These are phyloP conservation scores for Eutypa lata DNA, from an alignment of 2,329 filamentous ascomycete genomes.

Conservation along the genomic window DNA sequence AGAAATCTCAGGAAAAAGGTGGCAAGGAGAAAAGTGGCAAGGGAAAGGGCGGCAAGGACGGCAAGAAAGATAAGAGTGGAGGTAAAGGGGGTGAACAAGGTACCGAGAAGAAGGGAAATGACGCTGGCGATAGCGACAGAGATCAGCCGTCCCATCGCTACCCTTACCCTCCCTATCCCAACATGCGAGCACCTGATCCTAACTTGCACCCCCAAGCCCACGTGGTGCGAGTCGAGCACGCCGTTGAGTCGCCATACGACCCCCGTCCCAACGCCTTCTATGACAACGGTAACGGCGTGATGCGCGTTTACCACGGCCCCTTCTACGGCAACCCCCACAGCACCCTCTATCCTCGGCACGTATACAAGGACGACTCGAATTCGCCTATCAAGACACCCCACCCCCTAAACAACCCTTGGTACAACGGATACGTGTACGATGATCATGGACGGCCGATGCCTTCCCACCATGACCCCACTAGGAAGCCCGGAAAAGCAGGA, in stretches of 20 bases:
- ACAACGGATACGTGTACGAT: constrained; percentile 32
- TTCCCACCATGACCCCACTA: background rate
- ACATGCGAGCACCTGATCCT: constrained; percentile 38
- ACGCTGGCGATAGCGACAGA: background rate
- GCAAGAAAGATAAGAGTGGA: constrained; percentile 2
- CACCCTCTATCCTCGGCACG: constrained; percentile 42
- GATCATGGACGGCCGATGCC: constrained; percentile 10
- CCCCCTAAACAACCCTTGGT: constrained; percentile 41
- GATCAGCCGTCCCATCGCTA: constrained; percentile 1
- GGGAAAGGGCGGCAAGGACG: constrained; percentile 2
- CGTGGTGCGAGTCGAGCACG: constrained; percentile 53
- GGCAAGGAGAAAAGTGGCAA: constrained; percentile 1
- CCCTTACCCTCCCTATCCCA: constrained; percentile 10
- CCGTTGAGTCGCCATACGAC: constrained; percentile 49
- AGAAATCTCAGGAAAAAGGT: constrained; percentile 5
- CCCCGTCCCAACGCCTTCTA: constrained; percentile 59
- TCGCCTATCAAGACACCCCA: constrained; percentile 42
- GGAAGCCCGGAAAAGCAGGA: background rate
- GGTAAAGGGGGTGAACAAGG: constrained; percentile 20
- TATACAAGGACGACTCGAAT: constrained; percentile 26
- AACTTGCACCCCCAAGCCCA: constrained; percentile 46
- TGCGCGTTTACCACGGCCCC: constrained; percentile 57
- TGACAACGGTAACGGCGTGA: constrained; percentile 48
- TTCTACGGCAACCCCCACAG: constrained; percentile 50
- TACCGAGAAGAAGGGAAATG: constrained; percentile 1